Evolutionary conservation across 495 filamentous ascomycete genomes (phyloP).

Genomic region (Geoglossum glabrum): DNA sequence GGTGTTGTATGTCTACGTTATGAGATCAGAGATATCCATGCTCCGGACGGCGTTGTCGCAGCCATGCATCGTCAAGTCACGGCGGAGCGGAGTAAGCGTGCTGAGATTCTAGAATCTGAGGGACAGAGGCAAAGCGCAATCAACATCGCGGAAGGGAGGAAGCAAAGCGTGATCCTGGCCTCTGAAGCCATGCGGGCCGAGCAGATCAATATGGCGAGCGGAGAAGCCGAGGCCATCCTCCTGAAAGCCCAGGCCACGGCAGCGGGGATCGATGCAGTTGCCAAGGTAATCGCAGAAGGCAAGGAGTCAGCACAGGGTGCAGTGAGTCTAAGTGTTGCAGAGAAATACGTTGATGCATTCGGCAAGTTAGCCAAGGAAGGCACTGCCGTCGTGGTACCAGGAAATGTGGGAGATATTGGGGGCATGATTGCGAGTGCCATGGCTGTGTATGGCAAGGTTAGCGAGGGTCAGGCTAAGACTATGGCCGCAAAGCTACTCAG

Average conservation of each 20-base stretch:
- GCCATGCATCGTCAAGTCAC: constrained; percentile 98
- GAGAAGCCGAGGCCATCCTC: constrained; percentile 85
- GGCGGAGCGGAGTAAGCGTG: constrained; percentile 86
- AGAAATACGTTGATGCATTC: constrained; percentile 97
- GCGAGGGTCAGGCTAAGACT: constrained; percentile 53
- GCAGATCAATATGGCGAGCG: constrained; percentile 73
- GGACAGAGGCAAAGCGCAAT: constrained; percentile 92
- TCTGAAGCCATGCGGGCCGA: constrained; percentile 82
- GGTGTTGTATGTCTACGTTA: constrained; percentile 90
- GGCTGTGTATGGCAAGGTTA: constrained; percentile 89
- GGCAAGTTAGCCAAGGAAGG: constrained; percentile 79
- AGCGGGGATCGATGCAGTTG: constrained; percentile 69
- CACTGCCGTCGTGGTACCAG: constrained; percentile 83
- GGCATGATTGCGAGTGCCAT: constrained; percentile 95
- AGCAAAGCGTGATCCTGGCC: constrained; percentile 87
- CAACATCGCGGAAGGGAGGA: constrained; percentile 93
- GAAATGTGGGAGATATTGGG: constrained; percentile 91
- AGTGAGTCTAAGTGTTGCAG: constrained; percentile 68
- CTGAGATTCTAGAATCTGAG: constrained; percentile 90
- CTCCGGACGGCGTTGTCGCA: constrained; percentile 73
- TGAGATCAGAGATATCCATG: constrained; percentile 96
- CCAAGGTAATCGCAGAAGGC: constrained; percentile 45
- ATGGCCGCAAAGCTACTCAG: constrained; percentile 30
- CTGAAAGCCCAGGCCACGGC: constrained; percentile 76
- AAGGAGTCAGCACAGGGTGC: constrained; percentile 58